Evolutionary conservation across 2,329 filamentous ascomycete species (phyloP).

Genomic region (Ophiostoma ips): DNA sequence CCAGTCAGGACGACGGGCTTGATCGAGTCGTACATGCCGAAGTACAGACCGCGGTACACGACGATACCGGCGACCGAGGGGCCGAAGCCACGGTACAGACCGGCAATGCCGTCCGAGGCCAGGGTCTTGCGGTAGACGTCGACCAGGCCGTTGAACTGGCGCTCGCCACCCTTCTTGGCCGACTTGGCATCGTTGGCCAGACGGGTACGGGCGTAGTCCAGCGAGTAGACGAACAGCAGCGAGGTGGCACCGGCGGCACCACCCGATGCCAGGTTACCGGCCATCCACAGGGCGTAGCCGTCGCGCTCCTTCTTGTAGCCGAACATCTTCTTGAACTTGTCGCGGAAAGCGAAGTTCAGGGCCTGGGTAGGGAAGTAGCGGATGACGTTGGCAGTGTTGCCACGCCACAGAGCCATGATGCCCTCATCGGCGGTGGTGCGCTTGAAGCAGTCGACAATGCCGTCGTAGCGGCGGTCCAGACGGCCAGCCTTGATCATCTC

Average conservation of each 20-base stretch:
- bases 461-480: conserved; percentile 93
- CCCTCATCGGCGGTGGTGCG: conserved; percentile 85
- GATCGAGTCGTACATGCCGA: conserved; percentile 99
- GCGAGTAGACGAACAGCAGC: conserved; percentile 99
- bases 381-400: conserved; percentile 99
- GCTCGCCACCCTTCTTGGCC: conserved; percentile 90
- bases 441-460: conserved; percentile 90
- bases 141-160: conserved; percentile 99
- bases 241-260: conserved; percentile 99
- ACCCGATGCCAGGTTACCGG: conserved; percentile 98
- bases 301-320: conserved; percentile 99
- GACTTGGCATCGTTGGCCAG: conserved; percentile 99
- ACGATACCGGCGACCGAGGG: conserved; percentile 98
- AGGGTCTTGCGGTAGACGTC: conserved; percentile 99
- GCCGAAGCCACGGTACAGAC: conserved; percentile 99
- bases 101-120: conserved; percentile 92
- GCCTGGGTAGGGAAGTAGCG: conserved; percentile 99
- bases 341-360: conserved; percentile 99
- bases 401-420: conserved; percentile 92
- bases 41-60: conserved; percentile 99
- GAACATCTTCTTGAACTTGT: conserved; percentile 99
- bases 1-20: conserved; percentile 96
- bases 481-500: conserved; percentile 99
- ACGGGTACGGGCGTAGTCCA: conserved; percentile 99
- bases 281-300: conserved; percentile 98